Conservation (phyloP, 1,284 basidiomycete species). For the Sphaerobolus stellatus region DNA sequence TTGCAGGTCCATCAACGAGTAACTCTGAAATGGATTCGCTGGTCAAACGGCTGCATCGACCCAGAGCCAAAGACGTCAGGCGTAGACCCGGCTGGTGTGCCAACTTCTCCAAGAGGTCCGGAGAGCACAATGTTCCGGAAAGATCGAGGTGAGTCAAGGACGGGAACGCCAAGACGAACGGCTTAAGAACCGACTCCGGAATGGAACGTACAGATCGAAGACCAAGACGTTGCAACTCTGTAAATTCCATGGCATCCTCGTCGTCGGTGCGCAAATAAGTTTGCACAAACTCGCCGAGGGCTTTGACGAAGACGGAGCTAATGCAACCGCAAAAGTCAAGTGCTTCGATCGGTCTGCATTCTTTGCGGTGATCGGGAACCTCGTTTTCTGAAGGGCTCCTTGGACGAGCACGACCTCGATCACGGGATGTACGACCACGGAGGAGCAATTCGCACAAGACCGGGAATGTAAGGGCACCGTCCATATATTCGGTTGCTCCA, state of each 20-base stretch:
- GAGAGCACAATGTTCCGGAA: conserved; percentile 79
- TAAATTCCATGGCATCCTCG: conserved; percentile 61
- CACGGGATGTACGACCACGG: conserved; percentile 54
- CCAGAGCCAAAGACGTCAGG: conserved; percentile 82
- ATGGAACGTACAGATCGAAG: conserved; percentile 83
- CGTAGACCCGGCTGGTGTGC: conserved; percentile 62
- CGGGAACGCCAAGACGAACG: conserved; percentile 84
- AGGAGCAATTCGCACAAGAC: conserved; percentile 87
- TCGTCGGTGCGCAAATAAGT: conserved; percentile 57
- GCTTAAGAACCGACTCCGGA: conserved; percentile 67
- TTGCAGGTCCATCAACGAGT: conserved; percentile 68
- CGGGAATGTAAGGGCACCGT: conserved; percentile 77
- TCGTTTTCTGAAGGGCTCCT: conserved; percentile 66
- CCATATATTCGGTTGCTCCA: conserved; percentile 96
- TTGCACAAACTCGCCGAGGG: conserved; percentile 80
- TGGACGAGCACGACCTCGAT: conserved; percentile 67
- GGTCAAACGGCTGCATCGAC: conserved; percentile 82
- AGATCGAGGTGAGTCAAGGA: conserved; percentile 89
- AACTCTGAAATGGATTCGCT: conserved; percentile 78
- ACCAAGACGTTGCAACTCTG: conserved; percentile 79
- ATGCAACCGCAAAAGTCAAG: conserved; percentile 95
- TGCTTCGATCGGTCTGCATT: conserved; percentile 82
- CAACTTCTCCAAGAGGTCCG: conserved; percentile 72
- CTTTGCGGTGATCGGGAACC: conserved; percentile 68
- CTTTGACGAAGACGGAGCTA: conserved; percentile 82